These are phyloP conservation scores for Exophiala sp. DNA, from an alignment of 2,329 filamentous ascomycete species.

Conservation along the genomic window DNA sequence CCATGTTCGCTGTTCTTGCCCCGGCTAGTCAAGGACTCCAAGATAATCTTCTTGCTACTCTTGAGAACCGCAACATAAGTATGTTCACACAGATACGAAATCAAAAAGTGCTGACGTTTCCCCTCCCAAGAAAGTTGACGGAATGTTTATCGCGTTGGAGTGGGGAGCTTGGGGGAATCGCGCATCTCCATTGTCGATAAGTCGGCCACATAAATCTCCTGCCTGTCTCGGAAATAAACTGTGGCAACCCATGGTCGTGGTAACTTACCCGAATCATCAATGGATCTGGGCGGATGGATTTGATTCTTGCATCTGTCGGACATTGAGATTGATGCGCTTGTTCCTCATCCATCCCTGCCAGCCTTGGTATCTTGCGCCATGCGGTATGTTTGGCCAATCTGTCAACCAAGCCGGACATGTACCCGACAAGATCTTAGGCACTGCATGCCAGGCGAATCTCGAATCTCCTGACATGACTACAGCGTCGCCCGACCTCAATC, in stretches of 20 bases:
- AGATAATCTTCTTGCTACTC: neutral
- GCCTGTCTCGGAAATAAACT: constrained; percentile 21
- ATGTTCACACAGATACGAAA: too few relatives aligned
- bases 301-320: constrained; percentile 68
- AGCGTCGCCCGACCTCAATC: constrained; percentile 78
- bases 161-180: too few relatives aligned
- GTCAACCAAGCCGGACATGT: constrained; percentile 74
- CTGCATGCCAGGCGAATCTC: constrained; percentile 91
- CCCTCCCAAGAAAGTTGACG: too few relatives aligned
- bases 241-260: constrained; percentile 49
- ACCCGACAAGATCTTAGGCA: constrained; percentile 75
- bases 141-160: too few relatives aligned
- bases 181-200: too few relatives aligned
- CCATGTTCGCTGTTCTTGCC: constrained; percentile 15
- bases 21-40: constrained; percentile 32
- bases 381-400: constrained; percentile 65
- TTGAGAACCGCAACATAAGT: too few relatives aligned
- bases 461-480: constrained; percentile 82
- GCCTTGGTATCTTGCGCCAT: constrained; percentile 49
- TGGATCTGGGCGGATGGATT: constrained; percentile 49
- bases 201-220: constrained; percentile 3
- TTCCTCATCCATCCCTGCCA: constrained; percentile 86
- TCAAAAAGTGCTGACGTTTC: too few relatives aligned
- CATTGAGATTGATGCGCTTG: constrained; percentile 89
- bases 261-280: constrained; percentile 50